Percentiles rank a stretch among this genome's conserved stretches.
Conservation (phyloP, 2,329 filamentous ascomycete species). For the Talaromyces sp. region DNA sequence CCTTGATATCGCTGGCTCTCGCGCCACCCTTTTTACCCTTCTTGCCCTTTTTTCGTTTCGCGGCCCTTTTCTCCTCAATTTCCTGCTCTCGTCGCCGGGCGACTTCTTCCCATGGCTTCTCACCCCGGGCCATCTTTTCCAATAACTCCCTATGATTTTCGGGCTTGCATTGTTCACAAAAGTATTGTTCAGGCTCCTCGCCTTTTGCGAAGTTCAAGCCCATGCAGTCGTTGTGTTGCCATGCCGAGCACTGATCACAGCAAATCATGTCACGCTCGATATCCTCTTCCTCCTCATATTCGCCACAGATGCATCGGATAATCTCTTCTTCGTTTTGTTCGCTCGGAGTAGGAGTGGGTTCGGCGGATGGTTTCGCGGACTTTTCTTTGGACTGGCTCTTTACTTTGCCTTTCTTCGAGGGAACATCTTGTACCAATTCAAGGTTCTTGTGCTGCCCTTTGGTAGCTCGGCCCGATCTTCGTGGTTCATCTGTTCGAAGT, state of each 20-base stretch:
- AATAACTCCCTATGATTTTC: slow-evolving; percentile 78
- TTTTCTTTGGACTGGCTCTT: slow-evolving; percentile 48
- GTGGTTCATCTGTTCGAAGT: slow-evolving; percentile 69
- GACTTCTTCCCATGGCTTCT: slow-evolving; percentile 78
- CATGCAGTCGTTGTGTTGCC: slow-evolving; percentile 98
- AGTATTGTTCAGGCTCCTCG: slow-evolving; percentile 78
- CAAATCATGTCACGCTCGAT: slow-evolving; percentile 90
- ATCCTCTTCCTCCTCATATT: slow-evolving; percentile 78
- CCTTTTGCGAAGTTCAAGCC: slow-evolving; percentile 73
- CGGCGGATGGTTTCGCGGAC: slow-evolving; percentile 45
- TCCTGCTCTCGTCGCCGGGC: slow-evolving; percentile 62
- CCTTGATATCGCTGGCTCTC: slow-evolving; percentile 63
- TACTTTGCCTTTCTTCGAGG: slow-evolving; percentile 45
- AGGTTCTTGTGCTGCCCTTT: slow-evolving; percentile 95
- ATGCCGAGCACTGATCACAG: slow-evolving; percentile 86
- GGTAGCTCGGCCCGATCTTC: slow-evolving; percentile 90
- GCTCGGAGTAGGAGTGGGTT: slow-evolving; percentile 42
- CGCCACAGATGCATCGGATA: slow-evolving; percentile 90
- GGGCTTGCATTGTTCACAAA: slow-evolving; percentile 85
- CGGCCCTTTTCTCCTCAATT: slow-evolving; percentile 55
- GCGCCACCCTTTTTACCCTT: slow-evolving; percentile 55
- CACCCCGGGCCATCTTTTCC: slow-evolving; percentile 71
- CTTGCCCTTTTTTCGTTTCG: slow-evolving; percentile 55
- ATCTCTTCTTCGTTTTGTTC: slow-evolving; percentile 64
- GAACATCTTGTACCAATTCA: slow-evolving; percentile 63